A percentile compares a stretch with the other conserved stretches of the same genome.
Evolutionary conservation across 1,284 basidiomycete species (phyloP).

Genomic region (Vanrija humicola): DNA sequence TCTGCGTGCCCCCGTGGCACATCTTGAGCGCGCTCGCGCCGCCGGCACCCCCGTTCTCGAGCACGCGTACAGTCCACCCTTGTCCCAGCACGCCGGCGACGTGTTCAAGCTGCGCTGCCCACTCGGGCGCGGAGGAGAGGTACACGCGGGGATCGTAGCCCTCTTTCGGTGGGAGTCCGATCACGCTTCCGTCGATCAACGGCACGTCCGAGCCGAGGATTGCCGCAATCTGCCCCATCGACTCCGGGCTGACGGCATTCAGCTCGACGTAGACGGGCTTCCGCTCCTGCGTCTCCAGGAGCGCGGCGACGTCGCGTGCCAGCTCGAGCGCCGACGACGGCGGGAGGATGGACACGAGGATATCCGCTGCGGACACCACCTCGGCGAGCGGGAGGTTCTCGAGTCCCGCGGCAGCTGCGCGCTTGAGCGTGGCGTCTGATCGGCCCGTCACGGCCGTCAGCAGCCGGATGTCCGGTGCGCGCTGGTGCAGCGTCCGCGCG

Average conservation of each 20-base stretch:
- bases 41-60: constrained; percentile 13
- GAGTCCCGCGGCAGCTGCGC: constrained; percentile 8
- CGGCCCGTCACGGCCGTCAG: constrained; percentile 12
- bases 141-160: constrained; percentile 16
- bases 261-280: constrained; percentile 17
- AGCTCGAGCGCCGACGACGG: constrained; percentile 14
- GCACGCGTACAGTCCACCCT: background rate
- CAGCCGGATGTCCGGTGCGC: constrained; percentile 9
- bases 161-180: constrained; percentile 15
- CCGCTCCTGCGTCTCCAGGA: background rate
- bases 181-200: constrained; percentile 19
- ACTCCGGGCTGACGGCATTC: constrained; percentile 18
- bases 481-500: constrained; percentile 11
- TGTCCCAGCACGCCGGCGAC: background rate
- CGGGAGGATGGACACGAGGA: constrained; percentile 21
- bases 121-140: constrained; percentile 6
- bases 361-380: constrained; percentile 8
- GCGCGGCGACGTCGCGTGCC: constrained; percentile 4
- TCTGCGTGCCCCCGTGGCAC: constrained; percentile 21
- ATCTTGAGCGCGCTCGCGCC: constrained; percentile 23
- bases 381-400: constrained; percentile 3
- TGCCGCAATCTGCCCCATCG: constrained; percentile 2
- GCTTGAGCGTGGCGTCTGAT: constrained; percentile 2
- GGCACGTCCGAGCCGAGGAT: constrained; percentile 3
- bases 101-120: background rate